Conservation (phyloP, 2,329 filamentous ascomycete species). For the Aspergillus sp. region DNA sequence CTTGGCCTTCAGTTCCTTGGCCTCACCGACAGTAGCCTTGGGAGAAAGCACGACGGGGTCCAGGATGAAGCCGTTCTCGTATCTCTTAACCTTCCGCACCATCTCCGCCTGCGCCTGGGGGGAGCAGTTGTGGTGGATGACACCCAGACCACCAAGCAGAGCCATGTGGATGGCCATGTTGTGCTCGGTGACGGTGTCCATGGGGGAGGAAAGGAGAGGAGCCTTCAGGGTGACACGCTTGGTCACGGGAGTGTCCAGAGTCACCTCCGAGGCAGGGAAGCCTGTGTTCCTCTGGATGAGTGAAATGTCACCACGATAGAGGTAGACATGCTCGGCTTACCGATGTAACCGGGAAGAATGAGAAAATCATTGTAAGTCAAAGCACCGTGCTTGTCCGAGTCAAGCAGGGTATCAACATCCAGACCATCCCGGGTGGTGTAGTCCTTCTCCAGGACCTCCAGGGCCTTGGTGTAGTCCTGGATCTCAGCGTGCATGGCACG, state of each 20-base stretch:
- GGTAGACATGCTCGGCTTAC: constrained; percentile 39
- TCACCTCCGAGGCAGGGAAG: constrained; percentile 87
- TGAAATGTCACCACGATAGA: constrained; percentile 4
- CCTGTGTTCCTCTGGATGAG: constrained; percentile 47
- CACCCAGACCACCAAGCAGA: constrained; percentile 60
- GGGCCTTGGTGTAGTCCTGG: constrained; percentile 71
- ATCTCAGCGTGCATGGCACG: constrained; percentile 53
- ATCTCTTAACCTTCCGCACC: constrained; percentile 98
- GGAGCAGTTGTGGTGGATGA: constrained; percentile 99
- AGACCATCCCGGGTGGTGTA: constrained; percentile 83
- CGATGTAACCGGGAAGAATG: constrained; percentile 94
- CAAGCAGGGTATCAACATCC: constrained; percentile 79
- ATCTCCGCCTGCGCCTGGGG: constrained; percentile 95
- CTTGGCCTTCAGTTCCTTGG: constrained; percentile 89
- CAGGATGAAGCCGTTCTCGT: constrained; percentile 97
- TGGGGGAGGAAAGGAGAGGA: constrained; percentile 94
- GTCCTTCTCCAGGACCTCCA: constrained; percentile 73
- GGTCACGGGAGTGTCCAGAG: constrained; percentile 86
- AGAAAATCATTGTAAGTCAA: constrained; percentile 99
- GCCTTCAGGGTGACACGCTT: constrained; percentile 96
- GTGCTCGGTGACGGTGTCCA: constrained; percentile 99
- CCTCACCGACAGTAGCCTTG: constrained; percentile 84
- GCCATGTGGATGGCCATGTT: constrained; percentile 96
- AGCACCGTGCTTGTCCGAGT: constrained; percentile 88
- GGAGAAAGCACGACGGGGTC: constrained; percentile 91